phyloP scores from a whole-genome alignment of 495 filamentous ascomycete genomes.

The Paragyromitra xinjiangensis region DNA sequence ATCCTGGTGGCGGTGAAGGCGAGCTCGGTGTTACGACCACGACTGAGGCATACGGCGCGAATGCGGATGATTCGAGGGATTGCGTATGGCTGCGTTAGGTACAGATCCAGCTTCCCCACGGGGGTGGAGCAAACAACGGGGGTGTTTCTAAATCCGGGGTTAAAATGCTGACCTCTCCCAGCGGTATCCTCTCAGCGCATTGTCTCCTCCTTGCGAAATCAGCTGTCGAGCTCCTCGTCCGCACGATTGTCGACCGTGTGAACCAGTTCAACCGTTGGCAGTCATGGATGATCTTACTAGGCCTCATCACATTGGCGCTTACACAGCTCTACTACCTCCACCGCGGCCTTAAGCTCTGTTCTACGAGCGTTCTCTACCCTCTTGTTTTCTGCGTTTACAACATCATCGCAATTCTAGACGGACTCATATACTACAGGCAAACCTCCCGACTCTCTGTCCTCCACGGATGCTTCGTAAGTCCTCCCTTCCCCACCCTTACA shows the following conservation, averaged over 20 bases:
- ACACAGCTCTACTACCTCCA: conserved; percentile 96
- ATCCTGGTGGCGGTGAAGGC: conserved; percentile 71
- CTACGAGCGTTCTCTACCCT: conserved; percentile 94
- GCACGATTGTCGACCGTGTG: conserved; percentile 82
- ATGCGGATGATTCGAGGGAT: conserved; percentile 77
- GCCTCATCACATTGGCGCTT: conserved; percentile 81
- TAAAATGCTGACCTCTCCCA: conserved; percentile 23
- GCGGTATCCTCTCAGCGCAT: conserved; percentile 93
- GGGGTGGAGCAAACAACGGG: neutral
- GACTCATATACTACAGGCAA: conserved; percentile 95
- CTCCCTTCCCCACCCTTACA: neutral
- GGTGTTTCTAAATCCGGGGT: neutral
- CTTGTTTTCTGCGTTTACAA: conserved; percentile 99
- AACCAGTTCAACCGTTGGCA: conserved; percentile 99
- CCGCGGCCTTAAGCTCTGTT: conserved; percentile 89
- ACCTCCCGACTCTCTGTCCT: conserved; percentile 76
- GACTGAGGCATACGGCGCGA: conserved; percentile 36
- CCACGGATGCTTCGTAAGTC: conserved; percentile 72
- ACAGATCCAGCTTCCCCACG: neutral
- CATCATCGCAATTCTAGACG: conserved; percentile 97
- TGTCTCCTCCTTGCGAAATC: conserved; percentile 93
- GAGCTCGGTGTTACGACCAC: conserved; percentile 42
- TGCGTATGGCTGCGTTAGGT: conserved; percentile 80
- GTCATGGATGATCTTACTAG: conserved; percentile 91
- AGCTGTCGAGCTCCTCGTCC: conserved; percentile 93